Evolutionary conservation across 148 eudicot species (phyloP).

Genomic region (Vaccinium myrtillus): DNA sequence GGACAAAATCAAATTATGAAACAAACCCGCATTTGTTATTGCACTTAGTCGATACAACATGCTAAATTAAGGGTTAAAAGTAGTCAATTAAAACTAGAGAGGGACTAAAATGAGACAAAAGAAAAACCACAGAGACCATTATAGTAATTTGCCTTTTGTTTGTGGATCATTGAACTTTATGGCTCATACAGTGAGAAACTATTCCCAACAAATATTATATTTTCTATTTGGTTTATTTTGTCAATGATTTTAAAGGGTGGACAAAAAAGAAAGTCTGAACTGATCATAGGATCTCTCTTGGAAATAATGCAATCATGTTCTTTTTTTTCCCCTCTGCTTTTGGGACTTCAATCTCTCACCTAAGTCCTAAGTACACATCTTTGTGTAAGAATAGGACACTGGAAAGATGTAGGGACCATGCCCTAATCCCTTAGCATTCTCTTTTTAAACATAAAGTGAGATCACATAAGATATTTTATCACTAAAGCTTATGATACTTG

Average conservation of each 20-base stretch:
- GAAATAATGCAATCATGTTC: slow-evolving; percentile 24
- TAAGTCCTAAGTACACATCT: slow-evolving; percentile 19
- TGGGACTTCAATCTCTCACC: slow-evolving; percentile 18
- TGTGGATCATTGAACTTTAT: not conserved
- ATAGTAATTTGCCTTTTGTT: not conserved
- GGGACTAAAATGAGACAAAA: not conserved
- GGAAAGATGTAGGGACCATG: slow-evolving; percentile 42
- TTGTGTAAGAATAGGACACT: slow-evolving; percentile 25
- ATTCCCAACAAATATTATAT: not conserved
- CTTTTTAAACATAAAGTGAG: slow-evolving; percentile 14
- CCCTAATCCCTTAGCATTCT: slow-evolving; percentile 18
- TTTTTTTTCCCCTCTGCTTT: slow-evolving; percentile 14
- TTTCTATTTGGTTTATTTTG: not conserved
- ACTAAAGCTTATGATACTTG: slow-evolving; percentile 11
- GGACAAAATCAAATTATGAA: not conserved
- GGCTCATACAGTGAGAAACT: not conserved
- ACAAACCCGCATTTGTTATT: not conserved
- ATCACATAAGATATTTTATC: slow-evolving; percentile 6
- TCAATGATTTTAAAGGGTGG: not conserved
- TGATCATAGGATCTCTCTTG: slow-evolving; percentile 14
- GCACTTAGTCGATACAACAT: not conserved
- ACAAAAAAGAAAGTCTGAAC: slow-evolving; percentile 5
- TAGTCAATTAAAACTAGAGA: not conserved
- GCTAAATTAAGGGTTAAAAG: not conserved
- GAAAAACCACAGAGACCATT: not conserved